Evolutionary conservation across 306 rosid species (phyloP), one percentile per base, ranked within the genome.

Genomic region (Glycine tomentella): DNA sequence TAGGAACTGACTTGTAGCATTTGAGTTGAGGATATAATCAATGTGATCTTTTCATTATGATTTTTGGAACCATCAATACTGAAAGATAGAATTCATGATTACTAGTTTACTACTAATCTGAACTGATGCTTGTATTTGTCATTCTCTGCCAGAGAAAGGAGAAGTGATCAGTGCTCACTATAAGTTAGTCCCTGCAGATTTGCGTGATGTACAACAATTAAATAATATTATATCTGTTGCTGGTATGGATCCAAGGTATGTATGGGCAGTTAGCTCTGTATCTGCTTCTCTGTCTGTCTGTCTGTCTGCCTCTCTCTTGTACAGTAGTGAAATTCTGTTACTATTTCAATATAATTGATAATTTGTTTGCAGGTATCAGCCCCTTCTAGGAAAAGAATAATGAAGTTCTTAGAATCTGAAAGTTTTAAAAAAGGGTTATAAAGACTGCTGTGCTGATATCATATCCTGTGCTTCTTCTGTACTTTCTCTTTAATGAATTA

Each of bases 111-210:
- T 2, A 34, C 51, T 82, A 65, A 78, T 72, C 31, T 48, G 12
- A 67, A 61, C 77, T 69, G 52, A 70, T 87, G 75, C 67, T 9
- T 44, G 16, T 38, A 15, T 71, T 51, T 46, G 58, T 76, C 59
- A 73, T 88, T 48, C 69, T 82, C 78, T 89, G 79, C 89, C 87
- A 96, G 99, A 93, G 81, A 92, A 84, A 82, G 99, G 70, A 36
- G 49, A 96, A 89, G 97, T 92, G 76, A 56, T 86, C 76, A 81
- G 98, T 56, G 97, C 90, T 72, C 92, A 90, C 67, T 96, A 96
- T 76, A 96, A 92, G 84, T 88, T 93, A 64, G 93, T 96, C 38
- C 99, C 98, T 64, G 87, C 88, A 74, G 98, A 96, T 87, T 82
- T 96, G 83, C 92, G 98, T 11, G 90, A 93, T 74, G 68, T 67